phyloP scores from a whole-genome alignment of 257 asterid genomes.

The Solanum piurae region DNA sequence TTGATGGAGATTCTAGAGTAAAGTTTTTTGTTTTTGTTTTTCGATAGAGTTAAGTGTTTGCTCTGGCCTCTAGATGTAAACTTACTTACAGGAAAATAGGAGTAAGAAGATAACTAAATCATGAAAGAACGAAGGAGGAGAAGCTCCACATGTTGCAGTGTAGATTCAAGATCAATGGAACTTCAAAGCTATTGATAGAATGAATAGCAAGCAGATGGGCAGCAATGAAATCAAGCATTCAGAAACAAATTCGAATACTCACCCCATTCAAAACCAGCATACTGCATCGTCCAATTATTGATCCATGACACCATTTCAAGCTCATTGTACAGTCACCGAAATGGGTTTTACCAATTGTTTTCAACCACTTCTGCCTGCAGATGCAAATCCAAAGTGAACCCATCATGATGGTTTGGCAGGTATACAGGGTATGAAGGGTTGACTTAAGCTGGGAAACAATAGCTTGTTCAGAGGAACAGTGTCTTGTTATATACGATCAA shows the following conservation, averaged over 20 bases:
- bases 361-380: not conserved
- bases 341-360: not conserved
- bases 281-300: not conserved
- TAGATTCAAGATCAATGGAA: not conserved
- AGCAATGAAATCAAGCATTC: not conserved
- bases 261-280: not conserved
- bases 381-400: not conserved
- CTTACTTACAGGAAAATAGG: not conserved
- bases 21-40: not conserved
- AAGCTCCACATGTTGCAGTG: not conserved
- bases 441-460: not conserved
- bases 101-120: not conserved
- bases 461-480: not conserved
- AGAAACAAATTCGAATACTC: not conserved
- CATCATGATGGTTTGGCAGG: not conserved
- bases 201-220: not conserved
- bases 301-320: not conserved
- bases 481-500: constrained; percentile 5
- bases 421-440: not conserved
- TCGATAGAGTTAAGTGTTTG: not conserved
- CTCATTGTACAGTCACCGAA: not conserved
- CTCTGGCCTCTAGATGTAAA: not conserved
- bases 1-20: not conserved
- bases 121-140: not conserved
- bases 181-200: not conserved